These are phyloP conservation scores for Coniochaeta sp. DNA, from an alignment of 2,329 filamentous ascomycete genomes.

Conservation along the genomic window DNA sequence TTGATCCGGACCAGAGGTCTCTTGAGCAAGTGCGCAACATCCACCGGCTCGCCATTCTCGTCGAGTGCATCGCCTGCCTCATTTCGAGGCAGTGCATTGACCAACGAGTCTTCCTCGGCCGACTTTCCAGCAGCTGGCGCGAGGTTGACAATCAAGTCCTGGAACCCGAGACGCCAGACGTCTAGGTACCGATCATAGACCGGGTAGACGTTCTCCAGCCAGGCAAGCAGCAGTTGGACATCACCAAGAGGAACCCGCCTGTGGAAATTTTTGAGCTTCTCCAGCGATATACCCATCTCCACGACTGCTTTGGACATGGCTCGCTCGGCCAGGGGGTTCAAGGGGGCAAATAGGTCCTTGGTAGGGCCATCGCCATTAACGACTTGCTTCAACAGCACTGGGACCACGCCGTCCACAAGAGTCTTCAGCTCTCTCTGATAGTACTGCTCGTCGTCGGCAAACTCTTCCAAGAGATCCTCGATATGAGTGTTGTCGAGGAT, in stretches of 20 bases:
- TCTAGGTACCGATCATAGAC: constrained; percentile 81
- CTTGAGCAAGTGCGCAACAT: constrained; percentile 89
- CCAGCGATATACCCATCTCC: constrained; percentile 85
- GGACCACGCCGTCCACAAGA: constrained; percentile 89
- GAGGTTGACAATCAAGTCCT: constrained; percentile 89
- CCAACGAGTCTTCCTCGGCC: constrained; percentile 54
- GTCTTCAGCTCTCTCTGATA: constrained; percentile 90
- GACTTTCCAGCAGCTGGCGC: constrained; percentile 53
- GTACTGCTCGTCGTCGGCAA: constrained; percentile 75
- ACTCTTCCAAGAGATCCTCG: constrained; percentile 70
- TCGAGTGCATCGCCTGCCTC: constrained; percentile 62
- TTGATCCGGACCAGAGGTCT: constrained; percentile 82
- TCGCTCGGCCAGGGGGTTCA: neutral
- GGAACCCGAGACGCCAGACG: constrained; percentile 88
- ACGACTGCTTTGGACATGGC: constrained; percentile 79
- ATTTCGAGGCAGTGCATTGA: constrained; percentile 54
- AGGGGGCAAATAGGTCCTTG: neutral
- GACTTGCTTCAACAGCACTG: constrained; percentile 80
- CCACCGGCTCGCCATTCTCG: constrained; percentile 78
- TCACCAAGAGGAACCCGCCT: constrained; percentile 71
- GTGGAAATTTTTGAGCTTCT: constrained; percentile 75
- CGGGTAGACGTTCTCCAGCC: constrained; percentile 71
- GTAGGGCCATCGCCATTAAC: constrained; percentile 66
- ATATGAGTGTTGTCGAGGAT: constrained; percentile 62
- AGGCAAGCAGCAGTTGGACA: constrained; percentile 64